Conservation (phyloP, 345 rosid genomes). For the Abelmoschus esculentus region DNA sequence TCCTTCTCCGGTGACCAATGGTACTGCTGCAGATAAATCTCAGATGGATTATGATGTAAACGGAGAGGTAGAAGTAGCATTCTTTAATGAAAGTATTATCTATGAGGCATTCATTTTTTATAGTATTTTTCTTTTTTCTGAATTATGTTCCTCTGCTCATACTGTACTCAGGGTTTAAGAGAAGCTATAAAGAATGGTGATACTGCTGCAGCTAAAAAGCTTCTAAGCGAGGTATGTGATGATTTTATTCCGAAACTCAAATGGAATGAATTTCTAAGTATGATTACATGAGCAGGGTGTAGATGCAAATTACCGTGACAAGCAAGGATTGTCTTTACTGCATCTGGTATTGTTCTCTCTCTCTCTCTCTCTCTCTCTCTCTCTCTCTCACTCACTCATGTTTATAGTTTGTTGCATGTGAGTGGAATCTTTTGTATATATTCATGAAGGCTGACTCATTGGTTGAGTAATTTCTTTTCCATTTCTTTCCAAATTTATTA, state of each 20-base stretch:
- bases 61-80: constrained; percentile 65
- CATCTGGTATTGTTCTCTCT: too few species aligned
- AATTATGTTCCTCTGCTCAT: constrained; percentile 3
- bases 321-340: constrained; percentile 81
- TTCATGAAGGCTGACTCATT: neutral
- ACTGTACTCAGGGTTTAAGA: constrained; percentile 62
- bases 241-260: constrained; percentile 3
- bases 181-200: constrained; percentile 95
- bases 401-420: neutral
- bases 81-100: neutral
- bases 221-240: constrained; percentile 58
- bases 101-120: constrained; percentile 5
- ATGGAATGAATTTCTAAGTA: constrained; percentile 7
- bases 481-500: constrained; percentile 3
- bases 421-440: neutral
- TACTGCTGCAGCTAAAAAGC: constrained; percentile 66
- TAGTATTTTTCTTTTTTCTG: neutral
- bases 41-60: constrained; percentile 66
- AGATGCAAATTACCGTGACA: constrained; percentile 86
- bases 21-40: constrained; percentile 30
- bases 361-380: constrained; percentile 20
- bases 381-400: neutral
- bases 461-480: neutral
- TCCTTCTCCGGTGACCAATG: constrained; percentile 39
- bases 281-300: constrained; percentile 50